These are phyloP conservation scores for Santalum album DNA, from an alignment of 164 flowering plant species.

Conservation along the genomic window DNA sequence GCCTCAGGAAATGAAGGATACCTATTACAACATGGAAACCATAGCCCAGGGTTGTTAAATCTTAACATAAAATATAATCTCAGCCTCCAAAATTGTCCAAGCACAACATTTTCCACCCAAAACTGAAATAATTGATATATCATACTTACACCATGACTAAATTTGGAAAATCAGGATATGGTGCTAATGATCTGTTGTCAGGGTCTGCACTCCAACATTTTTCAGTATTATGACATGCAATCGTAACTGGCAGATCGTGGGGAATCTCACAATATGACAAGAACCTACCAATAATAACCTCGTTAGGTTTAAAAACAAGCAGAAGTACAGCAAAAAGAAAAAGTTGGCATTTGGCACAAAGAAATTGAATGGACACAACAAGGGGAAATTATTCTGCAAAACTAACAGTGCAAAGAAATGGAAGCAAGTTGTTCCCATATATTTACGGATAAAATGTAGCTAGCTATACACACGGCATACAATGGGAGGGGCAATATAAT, in stretches of 20 bases:
- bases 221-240: conserved; percentile 75
- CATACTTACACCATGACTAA: conserved; percentile 64
- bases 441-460: too few species aligned
- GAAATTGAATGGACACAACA: not conserved
- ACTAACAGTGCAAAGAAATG: not conserved
- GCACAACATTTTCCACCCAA: too few species aligned
- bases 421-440: not conserved
- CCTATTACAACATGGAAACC: conserved; percentile 23
- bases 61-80: not conserved
- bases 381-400: not conserved
- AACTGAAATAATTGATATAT: not conserved
- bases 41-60: conserved; percentile 3
- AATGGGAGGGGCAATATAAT: too few species aligned
- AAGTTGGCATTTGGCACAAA: not conserved
- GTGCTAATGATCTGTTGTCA: conserved; percentile 47
- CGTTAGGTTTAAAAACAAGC: not conserved
- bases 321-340: not conserved
- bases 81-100: not conserved
- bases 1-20: conserved; percentile 84
- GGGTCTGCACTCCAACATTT: conserved; percentile 73
- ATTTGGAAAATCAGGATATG: conserved; percentile 64
- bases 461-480: too few species aligned
- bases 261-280: conserved; percentile 66
- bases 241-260: conserved; percentile 57
- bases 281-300: conserved; percentile 46